phyloP scores from a whole-genome alignment of 108 stramenopile genomes.

The Mediolabrus comicus region DNA sequence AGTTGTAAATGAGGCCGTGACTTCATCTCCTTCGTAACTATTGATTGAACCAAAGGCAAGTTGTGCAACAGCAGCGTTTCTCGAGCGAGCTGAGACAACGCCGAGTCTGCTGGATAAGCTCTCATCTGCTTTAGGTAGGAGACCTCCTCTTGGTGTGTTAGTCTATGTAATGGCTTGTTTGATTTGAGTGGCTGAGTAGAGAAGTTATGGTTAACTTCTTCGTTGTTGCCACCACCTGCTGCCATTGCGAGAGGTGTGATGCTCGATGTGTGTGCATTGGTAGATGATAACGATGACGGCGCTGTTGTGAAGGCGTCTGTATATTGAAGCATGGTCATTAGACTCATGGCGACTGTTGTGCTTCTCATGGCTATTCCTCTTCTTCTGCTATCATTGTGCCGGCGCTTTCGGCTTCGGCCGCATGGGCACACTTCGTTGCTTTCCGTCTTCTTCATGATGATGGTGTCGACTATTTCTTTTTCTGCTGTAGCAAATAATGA shows the following conservation, averaged over 20 bases:
- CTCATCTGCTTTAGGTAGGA: conserved; percentile 50
- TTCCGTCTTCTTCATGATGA: not conserved
- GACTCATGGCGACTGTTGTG: not conserved
- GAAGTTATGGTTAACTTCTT: not conserved
- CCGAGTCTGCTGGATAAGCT: conserved; percentile 42
- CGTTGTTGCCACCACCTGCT: no score
- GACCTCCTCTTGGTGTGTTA: conserved; percentile 52
- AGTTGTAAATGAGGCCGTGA: conserved; percentile 8
- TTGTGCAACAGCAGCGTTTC: conserved; percentile 64
- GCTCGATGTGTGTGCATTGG: not conserved
- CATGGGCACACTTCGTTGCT: not conserved
- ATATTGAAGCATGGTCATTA: not conserved
- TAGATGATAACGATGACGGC: not conserved
- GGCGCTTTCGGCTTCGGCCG: not conserved
- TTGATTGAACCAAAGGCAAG: conserved; percentile 69
- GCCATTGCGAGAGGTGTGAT: not conserved
- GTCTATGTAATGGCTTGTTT: conserved; percentile 8
- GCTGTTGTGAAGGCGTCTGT: not conserved
- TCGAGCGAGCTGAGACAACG: conserved; percentile 53
- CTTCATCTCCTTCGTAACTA: conserved; percentile 55
- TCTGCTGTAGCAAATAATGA: not conserved
- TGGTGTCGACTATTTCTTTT: not conserved
- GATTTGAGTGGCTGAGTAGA: not conserved
- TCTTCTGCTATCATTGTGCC: not conserved
- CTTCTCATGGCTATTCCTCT: not conserved